These are phyloP conservation scores for Pyronema domesticum DNA, from an alignment of 495 filamentous ascomycete genomes.

Conservation along the genomic window DNA sequence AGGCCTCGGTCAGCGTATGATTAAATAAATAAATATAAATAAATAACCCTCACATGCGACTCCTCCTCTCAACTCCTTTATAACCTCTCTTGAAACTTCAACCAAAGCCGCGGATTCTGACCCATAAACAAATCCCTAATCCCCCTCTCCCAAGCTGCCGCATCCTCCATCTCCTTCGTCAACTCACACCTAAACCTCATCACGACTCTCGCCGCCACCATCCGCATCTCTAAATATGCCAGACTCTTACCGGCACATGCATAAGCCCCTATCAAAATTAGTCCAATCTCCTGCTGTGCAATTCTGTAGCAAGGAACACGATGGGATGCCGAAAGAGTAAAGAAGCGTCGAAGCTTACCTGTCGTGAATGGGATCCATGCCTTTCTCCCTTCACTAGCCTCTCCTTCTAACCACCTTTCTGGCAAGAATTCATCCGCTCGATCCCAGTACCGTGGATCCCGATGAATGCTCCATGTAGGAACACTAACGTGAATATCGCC, in stretches of 20 bases:
- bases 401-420: background rate
- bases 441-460: background rate
- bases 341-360: background rate
- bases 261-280: slow-evolving; percentile 35
- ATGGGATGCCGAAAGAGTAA: slow-evolving; percentile 6
- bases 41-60: too few relatives aligned
- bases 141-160: too few relatives aligned
- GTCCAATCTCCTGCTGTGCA: slow-evolving; percentile 32
- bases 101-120: too few relatives aligned
- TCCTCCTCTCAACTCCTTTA: too few relatives aligned
- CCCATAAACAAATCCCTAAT: too few relatives aligned
- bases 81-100: too few relatives aligned
- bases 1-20: too few relatives aligned
- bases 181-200: too few relatives aligned
- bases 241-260: slow-evolving; percentile 36
- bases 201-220: too few relatives aligned
- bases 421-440: background rate
- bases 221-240: slow-evolving; percentile 15
- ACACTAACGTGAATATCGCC: background rate
- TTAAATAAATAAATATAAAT: too few relatives aligned
- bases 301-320: slow-evolving; percentile 27
- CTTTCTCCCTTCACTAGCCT: background rate
- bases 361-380: background rate
- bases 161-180: too few relatives aligned
- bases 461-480: background rate